phyloP scores from a whole-genome alignment of 345 rosid species.

The Acer negundo region DNA sequence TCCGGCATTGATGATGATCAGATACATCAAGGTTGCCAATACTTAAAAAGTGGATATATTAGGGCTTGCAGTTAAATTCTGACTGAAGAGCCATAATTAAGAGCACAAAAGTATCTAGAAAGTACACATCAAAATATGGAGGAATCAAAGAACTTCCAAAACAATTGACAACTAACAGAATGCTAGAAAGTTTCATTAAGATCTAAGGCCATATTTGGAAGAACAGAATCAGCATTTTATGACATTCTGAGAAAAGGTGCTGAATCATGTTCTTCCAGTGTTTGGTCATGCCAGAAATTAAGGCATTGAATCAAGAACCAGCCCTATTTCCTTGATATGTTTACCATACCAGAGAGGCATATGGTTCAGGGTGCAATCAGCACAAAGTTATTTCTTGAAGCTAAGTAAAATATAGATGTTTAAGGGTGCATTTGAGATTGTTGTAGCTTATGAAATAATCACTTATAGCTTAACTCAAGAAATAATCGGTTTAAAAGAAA shows the following conservation, averaged over 20 bases:
- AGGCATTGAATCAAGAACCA: neutral
- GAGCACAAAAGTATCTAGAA: neutral
- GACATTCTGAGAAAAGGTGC: neutral
- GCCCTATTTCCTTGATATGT: neutral
- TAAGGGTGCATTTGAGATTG: no score
- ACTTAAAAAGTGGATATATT: neutral
- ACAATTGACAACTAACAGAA: neutral
- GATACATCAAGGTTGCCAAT: neutral
- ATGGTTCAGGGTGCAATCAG: neutral
- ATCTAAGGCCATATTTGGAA: neutral
- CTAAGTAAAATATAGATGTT: neutral
- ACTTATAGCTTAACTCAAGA: no score
- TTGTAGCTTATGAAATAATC: no score
- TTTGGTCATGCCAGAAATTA: neutral
- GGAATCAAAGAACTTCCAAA: neutral
- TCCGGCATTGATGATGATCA: neutral
- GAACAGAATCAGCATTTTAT: neutral
- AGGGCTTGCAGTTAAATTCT: neutral
- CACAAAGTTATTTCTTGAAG: neutral
- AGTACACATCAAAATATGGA: neutral
- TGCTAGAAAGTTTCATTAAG: neutral
- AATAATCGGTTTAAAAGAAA: no score
- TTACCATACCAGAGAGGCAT: neutral
- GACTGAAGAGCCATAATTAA: neutral
- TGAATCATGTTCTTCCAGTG: neutral